These are phyloP conservation scores for Plectosphaerella sp. DNA, from an alignment of 2,329 filamentous ascomycete genomes.

Conservation along the genomic window DNA sequence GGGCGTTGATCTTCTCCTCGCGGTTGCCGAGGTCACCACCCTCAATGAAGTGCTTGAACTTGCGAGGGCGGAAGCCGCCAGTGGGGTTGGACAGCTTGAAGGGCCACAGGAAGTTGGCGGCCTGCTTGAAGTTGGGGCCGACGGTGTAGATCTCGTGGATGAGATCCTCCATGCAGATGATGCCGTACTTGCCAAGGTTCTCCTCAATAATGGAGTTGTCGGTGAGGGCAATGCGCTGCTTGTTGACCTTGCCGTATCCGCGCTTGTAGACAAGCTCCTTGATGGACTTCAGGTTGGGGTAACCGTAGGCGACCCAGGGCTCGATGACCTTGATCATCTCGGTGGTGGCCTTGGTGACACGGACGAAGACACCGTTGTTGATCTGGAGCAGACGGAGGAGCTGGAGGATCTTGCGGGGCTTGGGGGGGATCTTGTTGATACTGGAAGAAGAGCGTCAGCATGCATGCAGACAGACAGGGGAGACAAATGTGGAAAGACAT, in stretches of 20 bases:
- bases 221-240: slow-evolving; percentile 93
- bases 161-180: slow-evolving; percentile 98
- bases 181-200: slow-evolving; percentile 95
- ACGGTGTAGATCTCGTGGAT: slow-evolving; percentile 99
- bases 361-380: slow-evolving; percentile 99
- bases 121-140: slow-evolving; percentile 99
- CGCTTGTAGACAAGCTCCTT: slow-evolving; percentile 99
- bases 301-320: slow-evolving; percentile 98
- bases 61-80: slow-evolving; percentile 91
- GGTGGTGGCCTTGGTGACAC: slow-evolving; percentile 92
- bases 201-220: slow-evolving; percentile 98
- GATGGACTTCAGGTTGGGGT: slow-evolving; percentile 98
- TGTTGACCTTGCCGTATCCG: slow-evolving; percentile 97
- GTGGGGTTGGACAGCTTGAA: slow-evolving; percentile 99
- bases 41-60: slow-evolving; percentile 99
- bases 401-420: slow-evolving; percentile 99
- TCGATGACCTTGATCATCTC: slow-evolving; percentile 99
- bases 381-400: slow-evolving; percentile 99
- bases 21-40: slow-evolving; percentile 98
- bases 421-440: slow-evolving; percentile 99
- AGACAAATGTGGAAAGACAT: slow-evolving; percentile 23
- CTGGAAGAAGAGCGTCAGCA: slow-evolving; percentile 33
- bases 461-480: neutral
- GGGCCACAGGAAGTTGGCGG: slow-evolving; percentile 98
- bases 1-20: slow-evolving; percentile 94